These are phyloP conservation scores for Solanum clarkiae DNA, from an alignment of 257 asterid genomes.

Conservation along the genomic window DNA sequence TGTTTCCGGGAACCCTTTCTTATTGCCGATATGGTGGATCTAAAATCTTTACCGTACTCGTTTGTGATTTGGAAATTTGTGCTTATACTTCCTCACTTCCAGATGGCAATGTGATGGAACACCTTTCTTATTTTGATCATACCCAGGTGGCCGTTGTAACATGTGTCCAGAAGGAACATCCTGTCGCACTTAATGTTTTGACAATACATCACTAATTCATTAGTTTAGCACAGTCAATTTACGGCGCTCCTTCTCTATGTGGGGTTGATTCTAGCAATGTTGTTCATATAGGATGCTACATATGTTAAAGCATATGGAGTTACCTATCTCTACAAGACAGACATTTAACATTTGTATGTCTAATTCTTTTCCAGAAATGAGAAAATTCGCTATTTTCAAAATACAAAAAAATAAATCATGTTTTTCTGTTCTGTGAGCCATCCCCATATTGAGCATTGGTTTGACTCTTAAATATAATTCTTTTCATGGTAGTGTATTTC, in stretches of 20 bases:
- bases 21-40: background rate
- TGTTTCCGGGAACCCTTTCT: background rate
- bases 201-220: background rate
- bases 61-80: background rate
- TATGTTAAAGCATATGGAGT: background rate
- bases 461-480: background rate
- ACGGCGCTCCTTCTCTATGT: background rate
- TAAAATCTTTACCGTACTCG: background rate
- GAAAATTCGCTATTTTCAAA: background rate
- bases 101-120: background rate
- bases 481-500: background rate
- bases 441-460: background rate
- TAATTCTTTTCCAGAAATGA: background rate
- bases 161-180: background rate
- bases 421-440: background rate
- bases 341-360: background rate
- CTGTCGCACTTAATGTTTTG: background rate
- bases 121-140: background rate
- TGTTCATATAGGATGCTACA: background rate
- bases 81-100: background rate
- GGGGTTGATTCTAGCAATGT: background rate
- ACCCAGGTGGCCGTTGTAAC: background rate
- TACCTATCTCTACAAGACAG: background rate
- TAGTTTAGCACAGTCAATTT: background rate
- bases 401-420: background rate